These are phyloP conservation scores for Metschnikowia kofuensis DNA, from an alignment of 805 yeast genomes.

Conservation along the genomic window DNA sequence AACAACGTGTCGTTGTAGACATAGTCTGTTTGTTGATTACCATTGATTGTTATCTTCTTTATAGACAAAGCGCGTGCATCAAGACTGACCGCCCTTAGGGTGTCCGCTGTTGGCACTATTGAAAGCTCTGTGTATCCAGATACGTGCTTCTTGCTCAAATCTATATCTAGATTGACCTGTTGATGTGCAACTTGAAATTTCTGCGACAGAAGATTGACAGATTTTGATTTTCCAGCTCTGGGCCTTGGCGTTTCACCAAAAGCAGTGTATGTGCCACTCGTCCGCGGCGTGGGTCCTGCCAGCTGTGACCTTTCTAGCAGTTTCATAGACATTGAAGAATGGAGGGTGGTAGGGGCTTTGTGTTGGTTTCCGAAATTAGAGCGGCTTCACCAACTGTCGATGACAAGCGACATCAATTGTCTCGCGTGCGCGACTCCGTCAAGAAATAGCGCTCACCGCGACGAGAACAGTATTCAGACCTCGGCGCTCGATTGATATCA, in stretches of 20 bases:
- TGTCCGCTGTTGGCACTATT: constrained; percentile 63
- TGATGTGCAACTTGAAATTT: constrained; percentile 80
- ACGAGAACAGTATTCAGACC: too few species aligned
- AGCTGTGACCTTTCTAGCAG: constrained; percentile 12
- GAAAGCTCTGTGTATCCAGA: constrained; percentile 81
- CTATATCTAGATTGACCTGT: constrained; percentile 75
- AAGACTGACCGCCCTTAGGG: constrained; percentile 57
- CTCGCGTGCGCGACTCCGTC: too few species aligned
- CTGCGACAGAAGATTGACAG: constrained; percentile 32
- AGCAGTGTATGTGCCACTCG: constrained; percentile 8
- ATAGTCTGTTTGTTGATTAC: constrained; percentile 52
- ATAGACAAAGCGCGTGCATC: constrained; percentile 80
- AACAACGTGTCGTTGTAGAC: constrained; percentile 53
- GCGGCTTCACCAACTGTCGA: too few species aligned
- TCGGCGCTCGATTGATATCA: too few species aligned
- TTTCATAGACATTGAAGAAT: constrained; percentile 11
- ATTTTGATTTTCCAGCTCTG: constrained; percentile 7
- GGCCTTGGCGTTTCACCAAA: constrained; percentile 15
- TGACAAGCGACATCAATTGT: too few species aligned
- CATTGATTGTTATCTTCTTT: constrained; percentile 58
- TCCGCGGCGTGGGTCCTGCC: constrained; percentile 19
- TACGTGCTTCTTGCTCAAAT: constrained; percentile 56
- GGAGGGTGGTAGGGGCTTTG: too few species aligned
- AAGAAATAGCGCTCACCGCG: too few species aligned
- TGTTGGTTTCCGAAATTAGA: too few species aligned